Evolutionary conservation across 257 asterid species (phyloP), one percentile per base, ranked within the genome.

Genomic region (Salvia splendens): DNA sequence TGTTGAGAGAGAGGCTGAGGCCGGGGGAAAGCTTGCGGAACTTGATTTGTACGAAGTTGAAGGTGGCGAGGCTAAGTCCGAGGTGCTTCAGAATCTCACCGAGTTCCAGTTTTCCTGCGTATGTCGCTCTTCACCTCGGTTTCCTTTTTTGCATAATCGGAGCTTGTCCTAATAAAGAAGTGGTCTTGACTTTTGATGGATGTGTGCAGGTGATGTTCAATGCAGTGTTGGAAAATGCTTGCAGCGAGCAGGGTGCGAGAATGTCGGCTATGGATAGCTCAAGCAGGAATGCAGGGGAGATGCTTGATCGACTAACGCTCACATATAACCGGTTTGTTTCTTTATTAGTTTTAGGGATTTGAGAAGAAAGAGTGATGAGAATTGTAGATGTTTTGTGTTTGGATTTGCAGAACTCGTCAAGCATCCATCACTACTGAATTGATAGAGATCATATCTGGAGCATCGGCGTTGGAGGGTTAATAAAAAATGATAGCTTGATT

Each of bases 261-360:
- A 94, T 94, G 99, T 91, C 97, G 69, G 97, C 99, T 9, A 94
- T 94, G 99, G 99, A 94, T 69, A 94, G 99, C 79, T 94, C 99
- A 75, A 94, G 98, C 82, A 84, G 96, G 76, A 94, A 94, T 75
- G 99, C 98, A 41, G 99, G 99, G 46, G 99, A 94, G 0, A 82
- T 94, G 98, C 99, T 94, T 75, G 99, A 94, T 77, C 95, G 96
- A 20, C 96, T 94, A 77, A 91, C 99, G 3, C 95, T 94, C 48
- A 83, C 96, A 52, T 94, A 94, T 73, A 94, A 91, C 93, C 89
- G 98, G 98, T 89, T 65, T 48, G 38, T 17, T 15, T 2, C 38
- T 35, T 38, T 5, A 61, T 43, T 51, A 3, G 54, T 43, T 30
- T 7, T 40, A 0, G 8, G 12, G 0, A 5, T 40, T 40, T 2